Evolutionary conservation across 2,329 filamentous ascomycete species (phyloP).

Genomic region (Hypoxylon sp.): DNA sequence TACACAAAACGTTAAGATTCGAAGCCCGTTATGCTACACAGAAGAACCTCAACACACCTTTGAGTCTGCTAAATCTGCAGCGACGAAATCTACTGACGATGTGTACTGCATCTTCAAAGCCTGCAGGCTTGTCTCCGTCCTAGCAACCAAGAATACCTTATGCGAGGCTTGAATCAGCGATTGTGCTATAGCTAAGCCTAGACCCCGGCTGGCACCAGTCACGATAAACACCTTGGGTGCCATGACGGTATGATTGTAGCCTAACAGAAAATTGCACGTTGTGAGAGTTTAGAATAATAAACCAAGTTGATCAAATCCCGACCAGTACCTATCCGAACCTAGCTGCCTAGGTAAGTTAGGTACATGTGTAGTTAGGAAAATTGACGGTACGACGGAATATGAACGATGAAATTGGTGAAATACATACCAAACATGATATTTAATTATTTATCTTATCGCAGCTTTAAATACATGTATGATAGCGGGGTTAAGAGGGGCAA

Average conservation of each 20-base stretch:
- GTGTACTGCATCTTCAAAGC: constrained; percentile 67
- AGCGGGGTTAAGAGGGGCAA: constrained; percentile 40
- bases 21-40: neutral
- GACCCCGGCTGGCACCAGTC: constrained; percentile 75
- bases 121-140: constrained; percentile 66
- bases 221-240: constrained; percentile 78
- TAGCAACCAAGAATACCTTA: constrained; percentile 72
- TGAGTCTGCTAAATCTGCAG: constrained; percentile 69
- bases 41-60: constrained; percentile 57
- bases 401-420: constrained; percentile 3
- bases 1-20: constrained; percentile 2
- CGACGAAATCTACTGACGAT: constrained; percentile 69
- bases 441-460: constrained; percentile 38
- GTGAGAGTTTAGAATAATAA: neutral
- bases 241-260: constrained; percentile 53
- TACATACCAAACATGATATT: constrained; percentile 4
- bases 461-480: constrained; percentile 7
- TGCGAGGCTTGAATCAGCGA: constrained; percentile 68
- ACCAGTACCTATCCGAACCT: neutral
- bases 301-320: neutral
- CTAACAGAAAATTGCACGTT: neutral
- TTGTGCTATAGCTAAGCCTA: constrained; percentile 70
- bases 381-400: no score
- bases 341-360: no score
- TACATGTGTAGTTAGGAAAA: neutral